These are phyloP conservation scores for Backusella australiensis DNA, from an alignment of 192 early-diverging fungal genomes.

Conservation along the genomic window DNA sequence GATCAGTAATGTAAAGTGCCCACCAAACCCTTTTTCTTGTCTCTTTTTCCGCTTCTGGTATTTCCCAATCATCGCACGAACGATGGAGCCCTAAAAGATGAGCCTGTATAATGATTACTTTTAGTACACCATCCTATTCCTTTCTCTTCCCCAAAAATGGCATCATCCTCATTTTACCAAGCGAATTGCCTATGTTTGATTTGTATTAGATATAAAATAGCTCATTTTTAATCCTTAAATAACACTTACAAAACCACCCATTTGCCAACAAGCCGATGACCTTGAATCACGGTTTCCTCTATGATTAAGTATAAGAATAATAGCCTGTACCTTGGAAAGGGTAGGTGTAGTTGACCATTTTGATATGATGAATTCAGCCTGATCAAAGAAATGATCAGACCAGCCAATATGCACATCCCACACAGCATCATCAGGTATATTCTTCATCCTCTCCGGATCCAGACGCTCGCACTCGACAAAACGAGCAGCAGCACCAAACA, in stretches of 20 bases:
- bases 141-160: not conserved
- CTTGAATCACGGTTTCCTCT: slow-evolving; percentile 22
- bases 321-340: slow-evolving; percentile 28
- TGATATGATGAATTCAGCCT: slow-evolving; percentile 15
- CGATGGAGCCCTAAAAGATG: slow-evolving; percentile 8
- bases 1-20: slow-evolving; percentile 1
- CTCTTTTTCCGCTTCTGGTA: not conserved
- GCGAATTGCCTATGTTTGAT: not conserved
- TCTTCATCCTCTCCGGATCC: slow-evolving; percentile 5
- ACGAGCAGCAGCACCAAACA: slow-evolving; percentile 33
- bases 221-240: not conserved
- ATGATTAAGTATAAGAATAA: slow-evolving; percentile 28
- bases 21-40: slow-evolving; percentile 10
- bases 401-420: slow-evolving; percentile 27
- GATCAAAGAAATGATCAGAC: slow-evolving; percentile 31
- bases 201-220: not conserved
- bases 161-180: not conserved
- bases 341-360: slow-evolving; percentile 15
- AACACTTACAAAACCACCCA: slow-evolving; percentile 21
- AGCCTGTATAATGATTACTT: not conserved
- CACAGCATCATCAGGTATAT: slow-evolving; percentile 6
- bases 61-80: slow-evolving; percentile 7
- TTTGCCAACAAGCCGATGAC: slow-evolving; percentile 25
- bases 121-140: not conserved
- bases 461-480: slow-evolving; percentile 23